Evolutionary conservation across 2,329 filamentous ascomycete species (phyloP), one percentile per base, ranked within the genome.

Genomic region (Penicillium sp.): DNA sequence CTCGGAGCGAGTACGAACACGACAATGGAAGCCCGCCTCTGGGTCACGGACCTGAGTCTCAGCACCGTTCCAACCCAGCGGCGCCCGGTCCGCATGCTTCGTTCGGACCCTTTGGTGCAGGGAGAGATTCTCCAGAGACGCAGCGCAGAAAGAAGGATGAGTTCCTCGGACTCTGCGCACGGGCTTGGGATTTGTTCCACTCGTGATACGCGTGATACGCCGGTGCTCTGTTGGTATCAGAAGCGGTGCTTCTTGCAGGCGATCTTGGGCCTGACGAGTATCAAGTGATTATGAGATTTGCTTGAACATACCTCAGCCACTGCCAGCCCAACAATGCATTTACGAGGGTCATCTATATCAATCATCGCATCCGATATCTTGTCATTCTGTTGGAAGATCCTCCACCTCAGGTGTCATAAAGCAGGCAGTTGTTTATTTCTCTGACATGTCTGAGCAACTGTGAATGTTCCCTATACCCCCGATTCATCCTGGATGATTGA

Each of bases 161-260:
- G 68, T 99, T 99, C 65, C 76, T 99, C 56, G 77, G 81, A 48
- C 75, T 97, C 41, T 96, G 92, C 68, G 84, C 89, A 59, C 80
- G 89, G 64, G 93, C 93, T 8, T 99, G 93, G 93, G 93, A 99
- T 74, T 73, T 99, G 25, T 95, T 97, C 72, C 93, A 97, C 75
- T 95, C 90, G 54, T 96, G 74, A 81, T 51, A 29, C 29, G 13
- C 90, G 54, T 96, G 74, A 81, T 51, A 29, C 29, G 13, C 22
- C 12, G 10, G 34, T 9, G 13, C 37, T 41, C 14, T 33, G n/a
- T 27, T 13, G 12, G 29, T 16, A 7, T 28, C 31, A 28, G 28
- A 41, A 30, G n/a, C 19, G 33, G 18, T n/a, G 25, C 16, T 31
- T 41, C 14, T 41, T 41, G 22, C 9, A 18, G 27, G 27, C 22